Evolutionary conservation across 2,329 filamentous ascomycete species (phyloP), one percentile per base, ranked within the genome.

Genomic region (Capronia americana): DNA sequence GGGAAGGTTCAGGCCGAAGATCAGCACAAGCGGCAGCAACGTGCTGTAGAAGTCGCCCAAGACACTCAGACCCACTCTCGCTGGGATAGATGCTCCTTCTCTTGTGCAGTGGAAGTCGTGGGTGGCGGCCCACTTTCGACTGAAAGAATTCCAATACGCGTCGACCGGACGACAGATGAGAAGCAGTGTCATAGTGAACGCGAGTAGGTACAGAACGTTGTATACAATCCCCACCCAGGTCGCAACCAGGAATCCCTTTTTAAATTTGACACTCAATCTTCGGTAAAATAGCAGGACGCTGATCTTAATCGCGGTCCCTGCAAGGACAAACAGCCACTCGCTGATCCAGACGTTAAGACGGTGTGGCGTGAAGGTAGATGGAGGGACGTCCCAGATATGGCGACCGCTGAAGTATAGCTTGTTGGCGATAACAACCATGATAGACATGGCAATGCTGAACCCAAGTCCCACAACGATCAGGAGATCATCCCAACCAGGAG

Each of bases 201-300:
- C 65, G 24, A 70, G 17, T 12, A 64, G 24, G 28, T 70, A 69
- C 7, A 67, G 32, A 34, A 72, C 24, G 53, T 73, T 73, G 70
- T 73, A 72, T 44, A 63, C 61, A 44, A 73, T 71, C 1, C 71
- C 71, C 26, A 70, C 38, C 70, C 67, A 71, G 30, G 66, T 71
- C 0, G 71, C 71, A 20, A 72, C 59, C 1, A 71, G 57, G 51
- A 72, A 73, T 2, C 14, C 28, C 24, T 46, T 58, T 17, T 53
- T 68, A 57, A 70, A 72, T 41, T 63, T 69, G 58, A 69, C 67
- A 44, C 63, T 67, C 30, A 73, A 56, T 57, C 71, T 57, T 1
- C 69, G 69, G 57, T 72, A 73, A 64, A 73, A 73, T 14, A 73
- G 55, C 23, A 73, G 69, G 17, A 73, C 64, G 48, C 68, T 70